These are phyloP conservation scores for Polygonum maritimum DNA, from an alignment of 148 eudicot species.

Conservation along the genomic window DNA sequence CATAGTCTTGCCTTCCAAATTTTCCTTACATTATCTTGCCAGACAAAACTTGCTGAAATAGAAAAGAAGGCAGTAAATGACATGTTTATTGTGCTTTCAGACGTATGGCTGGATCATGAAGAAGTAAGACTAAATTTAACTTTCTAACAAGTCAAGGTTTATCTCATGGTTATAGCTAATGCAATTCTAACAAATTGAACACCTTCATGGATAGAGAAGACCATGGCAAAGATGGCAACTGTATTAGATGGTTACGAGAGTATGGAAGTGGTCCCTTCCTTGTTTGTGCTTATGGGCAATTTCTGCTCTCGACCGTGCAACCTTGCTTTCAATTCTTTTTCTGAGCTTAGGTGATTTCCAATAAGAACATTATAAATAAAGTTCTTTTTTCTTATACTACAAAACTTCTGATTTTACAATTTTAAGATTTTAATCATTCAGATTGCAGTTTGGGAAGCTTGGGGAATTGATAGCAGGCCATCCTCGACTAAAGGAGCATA, in stretches of 20 bases:
- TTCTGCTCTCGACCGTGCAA: slow-evolving; percentile 86
- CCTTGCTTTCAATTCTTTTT: slow-evolving; percentile 65
- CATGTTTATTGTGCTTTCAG: slow-evolving; percentile 91
- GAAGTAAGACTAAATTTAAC: slow-evolving; percentile 34
- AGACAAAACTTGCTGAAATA: slow-evolving; percentile 70
- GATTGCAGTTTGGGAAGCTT: slow-evolving; percentile 76
- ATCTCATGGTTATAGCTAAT: not conserved
- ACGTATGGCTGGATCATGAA: slow-evolving; percentile 78
- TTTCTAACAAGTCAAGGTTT: not conserved
- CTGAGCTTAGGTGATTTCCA: slow-evolving; percentile 55
- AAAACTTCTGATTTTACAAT: not conserved
- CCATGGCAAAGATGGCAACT: slow-evolving; percentile 66
- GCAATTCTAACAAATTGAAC: slow-evolving; percentile 17
- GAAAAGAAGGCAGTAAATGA: slow-evolving; percentile 76
- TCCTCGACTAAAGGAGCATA: slow-evolving; percentile 57
- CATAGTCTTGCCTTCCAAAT: not conserved
- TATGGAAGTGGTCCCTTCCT: slow-evolving; percentile 86
- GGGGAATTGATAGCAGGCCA: slow-evolving; percentile 74
- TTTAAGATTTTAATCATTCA: slow-evolving; percentile 24
- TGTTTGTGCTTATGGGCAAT: slow-evolving; percentile 92
- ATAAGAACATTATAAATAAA: not conserved
- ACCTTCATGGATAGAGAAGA: slow-evolving; percentile 45
- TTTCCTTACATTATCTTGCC: slow-evolving; percentile 21
- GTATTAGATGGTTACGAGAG: slow-evolving; percentile 74
- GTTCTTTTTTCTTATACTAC: not conserved